A percentile compares a stretch with the other conserved stretches of the same genome.
Evolutionary conservation across 768 basidiomycete species (phyloP).

Genomic region (Megacollybia marginata): DNA sequence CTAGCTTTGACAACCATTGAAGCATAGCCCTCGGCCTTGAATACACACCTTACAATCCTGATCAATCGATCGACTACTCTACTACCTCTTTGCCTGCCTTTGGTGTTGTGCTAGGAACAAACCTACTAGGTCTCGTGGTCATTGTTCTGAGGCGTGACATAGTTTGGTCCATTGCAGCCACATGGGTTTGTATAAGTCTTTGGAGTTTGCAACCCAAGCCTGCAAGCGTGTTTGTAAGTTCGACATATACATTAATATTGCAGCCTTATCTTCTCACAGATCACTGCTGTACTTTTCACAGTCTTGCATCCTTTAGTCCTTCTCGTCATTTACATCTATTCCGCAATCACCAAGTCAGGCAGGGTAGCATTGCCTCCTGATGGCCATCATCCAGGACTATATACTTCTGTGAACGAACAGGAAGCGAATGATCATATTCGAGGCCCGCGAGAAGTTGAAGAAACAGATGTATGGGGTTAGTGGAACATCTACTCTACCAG

Average conservation of each 20-base stretch:
- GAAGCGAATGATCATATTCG: background rate
- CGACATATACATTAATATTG: background rate
- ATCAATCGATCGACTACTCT: constrained; percentile 44
- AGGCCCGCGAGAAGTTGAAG: background rate
- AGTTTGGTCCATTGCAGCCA: constrained; percentile 69
- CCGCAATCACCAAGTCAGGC: constrained; percentile 15
- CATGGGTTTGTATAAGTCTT: constrained; percentile 65
- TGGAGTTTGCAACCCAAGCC: constrained; percentile 60
- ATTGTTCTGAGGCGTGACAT: constrained; percentile 54
- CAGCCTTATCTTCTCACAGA: constrained; percentile 25
- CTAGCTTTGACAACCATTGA: constrained; percentile 38
- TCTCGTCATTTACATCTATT: constrained; percentile 36
- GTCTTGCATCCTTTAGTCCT: constrained; percentile 58
- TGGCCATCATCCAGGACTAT: background rate
- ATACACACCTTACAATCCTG: constrained; percentile 37
- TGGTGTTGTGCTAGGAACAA: constrained; percentile 56
- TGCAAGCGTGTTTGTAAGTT: constrained; percentile 53
- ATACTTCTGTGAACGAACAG: background rate
- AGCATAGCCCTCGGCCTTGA: constrained; percentile 67
- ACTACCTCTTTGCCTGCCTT: constrained; percentile 71
- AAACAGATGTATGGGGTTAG: background rate
- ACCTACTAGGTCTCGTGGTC: constrained; percentile 49
- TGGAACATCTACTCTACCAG: too few relatives aligned
- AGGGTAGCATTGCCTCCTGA: background rate
- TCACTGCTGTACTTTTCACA: constrained; percentile 57